phyloP scores from a whole-genome alignment of 352 stramenopile species.

The Pythium monospermum region DNA sequence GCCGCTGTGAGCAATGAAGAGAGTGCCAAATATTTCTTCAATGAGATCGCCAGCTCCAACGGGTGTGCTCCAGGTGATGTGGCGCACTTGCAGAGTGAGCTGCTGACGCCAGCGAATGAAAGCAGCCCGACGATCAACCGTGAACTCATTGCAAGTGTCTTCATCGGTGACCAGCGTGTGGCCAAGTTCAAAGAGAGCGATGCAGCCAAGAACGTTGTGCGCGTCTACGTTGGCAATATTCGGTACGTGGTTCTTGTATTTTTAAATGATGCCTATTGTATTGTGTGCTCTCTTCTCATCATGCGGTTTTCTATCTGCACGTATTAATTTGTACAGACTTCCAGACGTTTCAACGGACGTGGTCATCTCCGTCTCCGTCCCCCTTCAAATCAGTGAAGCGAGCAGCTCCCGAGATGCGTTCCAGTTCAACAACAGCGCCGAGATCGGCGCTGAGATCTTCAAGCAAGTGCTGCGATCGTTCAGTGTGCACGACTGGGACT shows the following conservation, averaged over 20 bases:
- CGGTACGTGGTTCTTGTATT: slow-evolving; percentile 22
- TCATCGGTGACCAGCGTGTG: slow-evolving; percentile 74
- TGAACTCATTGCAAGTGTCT: slow-evolving; percentile 35
- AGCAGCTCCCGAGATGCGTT: slow-evolving; percentile 64
- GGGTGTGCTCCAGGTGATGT: slow-evolving; percentile 57
- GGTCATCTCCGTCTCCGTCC: slow-evolving; percentile 74
- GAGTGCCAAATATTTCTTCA: slow-evolving; percentile 77
- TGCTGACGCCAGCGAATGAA: slow-evolving; percentile 14
- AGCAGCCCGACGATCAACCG: slow-evolving; percentile 31
- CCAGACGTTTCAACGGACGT: slow-evolving; percentile 74
- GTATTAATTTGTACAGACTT: no score
- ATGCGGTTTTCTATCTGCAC: background rate
- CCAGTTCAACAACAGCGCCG: slow-evolving; percentile 58
- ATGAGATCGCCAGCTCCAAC: slow-evolving; percentile 79
- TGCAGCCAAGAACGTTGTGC: slow-evolving; percentile 79
- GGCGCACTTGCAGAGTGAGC: slow-evolving; percentile 40
- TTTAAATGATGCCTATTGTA: background rate
- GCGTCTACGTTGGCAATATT: slow-evolving; percentile 73
- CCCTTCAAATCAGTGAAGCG: slow-evolving; percentile 65
- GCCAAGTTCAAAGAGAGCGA: slow-evolving; percentile 85
- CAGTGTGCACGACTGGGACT: slow-evolving; percentile 57
- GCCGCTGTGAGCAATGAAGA: slow-evolving; percentile 32
- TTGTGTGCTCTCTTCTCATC: background rate
- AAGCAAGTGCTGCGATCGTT: slow-evolving; percentile 68
- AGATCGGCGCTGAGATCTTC: slow-evolving; percentile 67